Base-by-base conservation (phyloP, 208 protist species). In the Porcisia deanei region DNA sequence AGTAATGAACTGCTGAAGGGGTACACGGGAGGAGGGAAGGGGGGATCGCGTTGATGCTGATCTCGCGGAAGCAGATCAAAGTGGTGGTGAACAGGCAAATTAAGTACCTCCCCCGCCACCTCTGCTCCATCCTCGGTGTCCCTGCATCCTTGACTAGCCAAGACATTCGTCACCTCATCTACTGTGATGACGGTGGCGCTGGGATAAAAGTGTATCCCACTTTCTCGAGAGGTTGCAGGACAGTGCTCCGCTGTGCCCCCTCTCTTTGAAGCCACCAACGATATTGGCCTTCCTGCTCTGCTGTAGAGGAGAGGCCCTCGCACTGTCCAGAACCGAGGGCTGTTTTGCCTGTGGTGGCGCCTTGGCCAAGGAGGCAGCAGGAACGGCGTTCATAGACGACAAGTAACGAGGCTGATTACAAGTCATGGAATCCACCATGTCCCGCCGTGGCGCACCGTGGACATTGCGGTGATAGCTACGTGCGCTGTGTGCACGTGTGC, bases 201-300 rank as follows among this genome's bases (percentile, higher is more conserved):
- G 25, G 53, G 49, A 57, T 1, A 83, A 65, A 16, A 83, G 53
- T 6, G 34, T 71, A 30, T 75, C 45, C 74, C 79, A 83, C 69
- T 83, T 83, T 3, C 61, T 57, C 1, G 70, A 74, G 22, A 75
- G 37, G 8, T 18, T 79, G 47, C 37, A 37, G 45, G 49, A 20
- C 25, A 49, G 37, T 12, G 43, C 64, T 0, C 45, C 64, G 22
- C 64, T n/a, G 16, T 7, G 58, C 0, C 30, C 10, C 30, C 25
- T 63, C 58, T 52, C 47, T 12, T 52, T 52, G 47, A 25, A 6
- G 58, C 39, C 34, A 41, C 63, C 39, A 30, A 30, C 63, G 64
- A 20, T 20, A 45, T 25, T 41, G 22, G 41, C 25, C 3, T 63
- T 54, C 22, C 41, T 69, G 20, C 25, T 22, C 16, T 53, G 66